Percentiles rank a stretch among this genome's conserved stretches.
phyloP scores from a whole-genome alignment of 2,329 filamentous ascomycete species.

The Alternaria sp. region DNA sequence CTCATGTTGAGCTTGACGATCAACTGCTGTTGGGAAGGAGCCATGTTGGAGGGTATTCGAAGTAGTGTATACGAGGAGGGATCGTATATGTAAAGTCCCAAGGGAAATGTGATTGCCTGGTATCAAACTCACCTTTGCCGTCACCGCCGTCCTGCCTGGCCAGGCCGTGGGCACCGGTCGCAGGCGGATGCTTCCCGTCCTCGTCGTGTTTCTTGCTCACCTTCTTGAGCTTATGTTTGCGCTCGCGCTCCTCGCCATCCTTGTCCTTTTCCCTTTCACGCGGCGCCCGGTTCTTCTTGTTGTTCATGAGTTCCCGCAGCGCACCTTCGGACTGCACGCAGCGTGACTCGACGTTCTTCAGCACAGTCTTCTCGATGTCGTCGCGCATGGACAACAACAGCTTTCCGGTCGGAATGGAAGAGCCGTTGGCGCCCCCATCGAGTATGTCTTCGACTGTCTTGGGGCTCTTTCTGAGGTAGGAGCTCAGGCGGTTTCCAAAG shows the following conservation, averaged over 20 bases:
- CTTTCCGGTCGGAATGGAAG: slow-evolving; percentile 64
- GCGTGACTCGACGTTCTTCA: slow-evolving; percentile 58
- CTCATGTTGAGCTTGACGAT: slow-evolving; percentile 3
- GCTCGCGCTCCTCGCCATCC: slow-evolving; percentile 57
- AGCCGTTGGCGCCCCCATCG: slow-evolving; percentile 66
- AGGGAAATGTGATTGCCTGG: not conserved
- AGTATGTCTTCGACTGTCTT: slow-evolving; percentile 75
- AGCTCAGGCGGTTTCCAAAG: slow-evolving; percentile 66
- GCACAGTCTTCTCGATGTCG: slow-evolving; percentile 67
- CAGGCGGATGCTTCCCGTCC: slow-evolving; percentile 68
- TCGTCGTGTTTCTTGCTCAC: slow-evolving; percentile 82
- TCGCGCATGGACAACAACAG: slow-evolving; percentile 71
- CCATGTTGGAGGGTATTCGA: slow-evolving; percentile 3
- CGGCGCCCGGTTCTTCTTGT: slow-evolving; percentile 68
- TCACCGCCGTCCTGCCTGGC: slow-evolving; percentile 71
- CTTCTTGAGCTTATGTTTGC: slow-evolving; percentile 59
- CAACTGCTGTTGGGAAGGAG: not conserved
- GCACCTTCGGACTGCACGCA: slow-evolving; percentile 74
- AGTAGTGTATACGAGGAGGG: not conserved
- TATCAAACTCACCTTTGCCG: slow-evolving; percentile 58
- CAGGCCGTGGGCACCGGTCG: slow-evolving; percentile 70
- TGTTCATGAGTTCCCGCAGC: slow-evolving; percentile 74
- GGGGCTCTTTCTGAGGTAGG: slow-evolving; percentile 66
- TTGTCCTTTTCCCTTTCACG: slow-evolving; percentile 62
- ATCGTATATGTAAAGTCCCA: not conserved